Conservation (phyloP, 345 rosid genomes). For the Eucalyptus melliodora region DNA sequence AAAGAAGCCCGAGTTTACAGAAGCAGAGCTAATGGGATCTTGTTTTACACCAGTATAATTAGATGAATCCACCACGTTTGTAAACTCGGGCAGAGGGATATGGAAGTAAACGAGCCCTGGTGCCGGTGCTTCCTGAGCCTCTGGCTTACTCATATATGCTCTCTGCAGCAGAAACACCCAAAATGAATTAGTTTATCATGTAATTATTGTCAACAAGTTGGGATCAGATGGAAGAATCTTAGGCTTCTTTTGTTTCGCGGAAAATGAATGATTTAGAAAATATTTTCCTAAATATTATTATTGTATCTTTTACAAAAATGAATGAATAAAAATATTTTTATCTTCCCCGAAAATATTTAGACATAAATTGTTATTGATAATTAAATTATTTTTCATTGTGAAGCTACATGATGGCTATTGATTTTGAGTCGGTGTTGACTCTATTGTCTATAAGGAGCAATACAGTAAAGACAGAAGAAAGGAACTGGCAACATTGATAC, state of each 20-base stretch:
- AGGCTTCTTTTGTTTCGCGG: not conserved
- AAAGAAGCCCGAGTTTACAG: constrained; percentile 85
- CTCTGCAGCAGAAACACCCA: constrained; percentile 18
- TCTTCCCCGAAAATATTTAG: too few relatives aligned
- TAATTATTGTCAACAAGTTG: not conserved
- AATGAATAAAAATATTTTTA: not conserved
- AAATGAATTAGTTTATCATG: not conserved
- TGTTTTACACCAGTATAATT: constrained; percentile 67
- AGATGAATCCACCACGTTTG: constrained; percentile 36
- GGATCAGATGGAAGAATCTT: not conserved
- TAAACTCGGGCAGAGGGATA: constrained; percentile 81
- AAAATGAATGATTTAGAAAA: not conserved
- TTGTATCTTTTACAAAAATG: not conserved
- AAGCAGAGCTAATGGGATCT: constrained; percentile 55
- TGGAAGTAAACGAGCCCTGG: constrained; percentile 83
- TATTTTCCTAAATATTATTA: not conserved
- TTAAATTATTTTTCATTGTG: too few relatives aligned
- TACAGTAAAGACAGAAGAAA: too few relatives aligned
- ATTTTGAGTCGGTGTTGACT: too few relatives aligned
- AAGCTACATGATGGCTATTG: not conserved
- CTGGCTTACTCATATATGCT: constrained; percentile 45
- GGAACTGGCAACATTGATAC: too few relatives aligned
- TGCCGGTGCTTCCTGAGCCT: constrained; percentile 47
- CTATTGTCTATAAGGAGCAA: too few relatives aligned
- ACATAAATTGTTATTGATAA: too few relatives aligned